These are phyloP conservation scores for Pichia sp. DNA, from an alignment of 1,139 yeast species.

Conservation along the genomic window DNA sequence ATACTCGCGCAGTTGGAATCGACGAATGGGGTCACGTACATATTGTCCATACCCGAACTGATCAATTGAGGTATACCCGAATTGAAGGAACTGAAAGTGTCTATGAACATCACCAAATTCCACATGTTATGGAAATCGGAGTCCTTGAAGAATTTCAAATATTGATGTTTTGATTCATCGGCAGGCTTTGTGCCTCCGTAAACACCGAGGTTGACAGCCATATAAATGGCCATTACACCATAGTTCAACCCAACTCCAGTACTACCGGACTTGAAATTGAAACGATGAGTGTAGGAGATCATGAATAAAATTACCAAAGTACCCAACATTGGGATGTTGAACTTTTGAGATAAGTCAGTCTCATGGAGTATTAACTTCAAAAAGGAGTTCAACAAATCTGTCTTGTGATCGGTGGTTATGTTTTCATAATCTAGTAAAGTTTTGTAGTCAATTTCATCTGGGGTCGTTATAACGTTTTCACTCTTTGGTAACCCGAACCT, in stretches of 20 bases:
- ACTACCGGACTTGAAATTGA: conserved; percentile 22
- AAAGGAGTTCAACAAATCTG: conserved; percentile 24
- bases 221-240: conserved; percentile 21
- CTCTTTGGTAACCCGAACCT: conserved; percentile 16
- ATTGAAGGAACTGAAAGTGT: conserved; percentile 23
- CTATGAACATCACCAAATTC: conserved; percentile 21
- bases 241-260: conserved; percentile 20
- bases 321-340: conserved; percentile 23
- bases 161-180: background rate
- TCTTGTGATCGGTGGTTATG: conserved; percentile 16
- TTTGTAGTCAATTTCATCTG: conserved; percentile 11
- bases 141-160: conserved; percentile 14
- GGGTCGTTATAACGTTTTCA: conserved; percentile 7
- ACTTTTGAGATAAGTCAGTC: conserved; percentile 16
- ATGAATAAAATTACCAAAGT: conserved; percentile 22
- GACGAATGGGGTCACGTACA: conserved; percentile 8
- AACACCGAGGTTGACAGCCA: conserved; percentile 26
- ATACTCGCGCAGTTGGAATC: conserved; percentile 13
- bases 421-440: conserved; percentile 12
- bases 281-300: conserved; percentile 20
- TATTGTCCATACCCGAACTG: conserved; percentile 10
- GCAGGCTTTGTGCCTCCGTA: conserved; percentile 14
- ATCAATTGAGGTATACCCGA: conserved; percentile 25
- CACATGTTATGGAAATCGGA: conserved; percentile 22
- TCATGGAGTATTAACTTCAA: conserved; percentile 20